A percentile compares a stretch with the other conserved stretches of the same genome.
Conservation (phyloP, 805 yeast genomes). For the Candida nitratophila region DNA sequence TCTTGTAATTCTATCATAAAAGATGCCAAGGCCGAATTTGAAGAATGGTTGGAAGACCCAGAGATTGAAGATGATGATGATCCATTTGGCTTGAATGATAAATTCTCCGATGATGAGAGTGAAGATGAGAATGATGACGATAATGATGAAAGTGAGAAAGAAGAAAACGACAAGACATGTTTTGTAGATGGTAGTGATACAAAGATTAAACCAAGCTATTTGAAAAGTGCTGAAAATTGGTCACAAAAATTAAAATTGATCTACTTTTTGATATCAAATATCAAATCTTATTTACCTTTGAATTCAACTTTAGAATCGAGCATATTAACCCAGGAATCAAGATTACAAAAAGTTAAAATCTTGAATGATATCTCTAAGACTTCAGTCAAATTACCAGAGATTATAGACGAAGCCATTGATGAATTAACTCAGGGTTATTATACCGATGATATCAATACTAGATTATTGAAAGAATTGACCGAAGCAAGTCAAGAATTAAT, state of each 20-base stretch:
- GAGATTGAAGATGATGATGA: slow-evolving; percentile 22
- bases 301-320: slow-evolving; percentile 8
- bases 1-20: slow-evolving; percentile 39
- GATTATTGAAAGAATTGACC: background rate
- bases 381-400: background rate
- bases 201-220: background rate
- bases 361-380: background rate
- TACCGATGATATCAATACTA: background rate
- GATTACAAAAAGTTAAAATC: background rate
- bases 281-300: slow-evolving; percentile 44
- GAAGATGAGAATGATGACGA: background rate
- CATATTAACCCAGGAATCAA: background rate
- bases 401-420: slow-evolving; percentile 2
- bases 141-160: background rate
- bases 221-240: slow-evolving; percentile 36
- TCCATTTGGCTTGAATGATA: slow-evolving; percentile 17
- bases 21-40: slow-evolving; percentile 63
- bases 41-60: slow-evolving; percentile 65
- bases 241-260: slow-evolving; percentile 45
- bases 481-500: slow-evolving; percentile 16
- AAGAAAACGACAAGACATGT: slow-evolving; percentile 10
- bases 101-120: slow-evolving; percentile 6
- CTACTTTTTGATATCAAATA: slow-evolving; percentile 47
- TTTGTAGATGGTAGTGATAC: background rate
- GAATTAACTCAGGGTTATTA: slow-evolving; percentile 11